Base-by-base conservation (phyloP, 805 yeast species). In the Blastobotrys peoriensis region DNA sequence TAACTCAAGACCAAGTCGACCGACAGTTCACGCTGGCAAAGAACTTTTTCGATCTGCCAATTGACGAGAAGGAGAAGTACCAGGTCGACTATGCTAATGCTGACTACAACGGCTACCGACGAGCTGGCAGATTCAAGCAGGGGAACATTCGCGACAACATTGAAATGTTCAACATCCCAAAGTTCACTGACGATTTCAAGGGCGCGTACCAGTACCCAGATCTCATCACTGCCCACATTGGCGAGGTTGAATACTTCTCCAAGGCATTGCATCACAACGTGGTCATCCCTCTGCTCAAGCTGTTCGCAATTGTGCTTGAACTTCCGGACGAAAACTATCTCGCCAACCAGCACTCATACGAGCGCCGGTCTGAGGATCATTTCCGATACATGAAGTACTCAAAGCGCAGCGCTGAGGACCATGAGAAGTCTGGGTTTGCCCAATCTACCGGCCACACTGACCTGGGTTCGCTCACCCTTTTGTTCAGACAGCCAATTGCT, bases 1-100 rank as follows among this genome's bases (percentile, higher is more conserved):
- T 40, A 10, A 40, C 9, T 40, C 43, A 40, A 21, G 43, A 40
- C 15, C 42, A 40, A 28, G 43, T 40, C 17, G 43, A 40, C 38
- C 15, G 20, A n/a, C 43, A 40, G 20, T 40, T 40, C 40, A 40
- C 43, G 16, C 43, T 40, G 23, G 43, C 43, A 3, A 40, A 40
- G 43, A 36, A 40, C 20, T 40, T 40, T 38, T 40, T 40, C 15
- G 43, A 36, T 9, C 28, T 40, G 19, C 38, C 30, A 3, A 16
- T 40, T 4, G 43, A 40, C 15, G 43, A 40, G 16, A 40, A 40
- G 43, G 42, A 17, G 27, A 40, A 30, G 34, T 17, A 5, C 35
- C 5, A 17, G 10, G 20, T 38, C 18, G 38, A 10, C 34, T 40
- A 28, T 23, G 17, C 19, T 21, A 41, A 21, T 17, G 27, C 46